A percentile compares a stretch with the other conserved stretches of the same genome.
Evolutionary conservation across 768 basidiomycete species (phyloP).

Genomic region (Mycena rosella): DNA sequence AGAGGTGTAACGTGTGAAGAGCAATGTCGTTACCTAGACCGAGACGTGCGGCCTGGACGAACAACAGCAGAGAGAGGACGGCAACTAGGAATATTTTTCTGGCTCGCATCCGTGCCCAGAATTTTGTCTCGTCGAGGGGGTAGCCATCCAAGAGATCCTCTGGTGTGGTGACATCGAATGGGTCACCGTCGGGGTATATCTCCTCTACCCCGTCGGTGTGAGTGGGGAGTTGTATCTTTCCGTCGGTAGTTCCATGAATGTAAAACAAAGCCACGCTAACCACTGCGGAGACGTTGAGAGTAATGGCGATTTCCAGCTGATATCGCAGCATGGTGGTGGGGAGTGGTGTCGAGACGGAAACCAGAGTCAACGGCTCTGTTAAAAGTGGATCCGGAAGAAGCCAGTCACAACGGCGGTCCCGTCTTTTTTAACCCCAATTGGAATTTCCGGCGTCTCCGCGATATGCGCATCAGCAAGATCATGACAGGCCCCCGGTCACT

Average conservation of each 20-base stretch:
- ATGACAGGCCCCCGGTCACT: too few species aligned
- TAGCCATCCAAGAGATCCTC: constrained; percentile 78
- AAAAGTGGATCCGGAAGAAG: too few species aligned
- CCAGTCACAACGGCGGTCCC: too few species aligned
- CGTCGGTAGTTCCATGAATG: constrained; percentile 55
- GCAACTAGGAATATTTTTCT: constrained; percentile 66
- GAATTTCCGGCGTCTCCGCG: too few species aligned
- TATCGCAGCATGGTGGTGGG: constrained; percentile 70
- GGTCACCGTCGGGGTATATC: constrained; percentile 54
- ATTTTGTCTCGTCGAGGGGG: constrained; percentile 69
- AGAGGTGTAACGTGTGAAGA: constrained; percentile 57
- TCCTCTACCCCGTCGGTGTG: constrained; percentile 39
- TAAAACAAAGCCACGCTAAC: constrained; percentile 60
- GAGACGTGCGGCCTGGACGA: constrained; percentile 65
- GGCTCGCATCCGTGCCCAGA: constrained; percentile 74
- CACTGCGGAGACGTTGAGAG: constrained; percentile 57
- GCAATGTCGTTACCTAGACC: constrained; percentile 62
- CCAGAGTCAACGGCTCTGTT: too few species aligned
- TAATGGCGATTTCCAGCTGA: constrained; percentile 66
- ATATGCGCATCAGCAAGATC: too few species aligned
- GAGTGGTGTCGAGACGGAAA: too few species aligned
- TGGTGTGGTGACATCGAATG: constrained; percentile 76
- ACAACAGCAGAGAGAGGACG: constrained; percentile 59
- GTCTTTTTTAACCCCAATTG: too few species aligned
- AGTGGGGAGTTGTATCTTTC: constrained; percentile 65